Evolutionary conservation across 1,284 basidiomycete genomes (phyloP).

Genomic region (Trichosporon ovoides): DNA sequence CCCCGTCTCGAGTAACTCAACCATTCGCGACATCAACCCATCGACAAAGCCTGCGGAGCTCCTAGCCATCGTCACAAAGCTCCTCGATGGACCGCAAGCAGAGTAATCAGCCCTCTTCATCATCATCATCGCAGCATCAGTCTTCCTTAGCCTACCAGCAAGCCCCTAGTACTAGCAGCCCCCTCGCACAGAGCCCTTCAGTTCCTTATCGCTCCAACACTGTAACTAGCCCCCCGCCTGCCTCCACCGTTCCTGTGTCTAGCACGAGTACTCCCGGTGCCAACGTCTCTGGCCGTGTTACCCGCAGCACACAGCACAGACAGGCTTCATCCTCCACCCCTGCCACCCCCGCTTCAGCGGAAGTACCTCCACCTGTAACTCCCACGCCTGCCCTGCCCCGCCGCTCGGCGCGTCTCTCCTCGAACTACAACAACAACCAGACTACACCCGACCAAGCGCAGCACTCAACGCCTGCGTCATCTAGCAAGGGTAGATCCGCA

Average conservation of each 20-base stretch:
- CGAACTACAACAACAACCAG: constrained; percentile 14
- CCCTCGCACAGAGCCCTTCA: constrained; percentile 4
- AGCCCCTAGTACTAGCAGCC: constrained; percentile 10
- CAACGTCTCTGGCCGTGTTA: constrained; percentile 6
- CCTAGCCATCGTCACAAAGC: not conserved
- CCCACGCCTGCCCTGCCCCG: constrained; percentile 15
- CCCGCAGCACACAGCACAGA: not conserved
- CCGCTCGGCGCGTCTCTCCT: constrained; percentile 35
- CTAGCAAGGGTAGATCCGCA: constrained; percentile 30
- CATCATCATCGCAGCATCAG: constrained; percentile 18
- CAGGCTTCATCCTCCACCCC: not conserved
- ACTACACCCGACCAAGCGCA: constrained; percentile 12
- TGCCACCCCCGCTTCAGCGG: not conserved
- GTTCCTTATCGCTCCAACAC: constrained; percentile 5
- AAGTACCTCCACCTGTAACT: constrained; percentile 4
- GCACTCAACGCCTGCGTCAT: constrained; percentile 7
- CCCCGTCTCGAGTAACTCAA: constrained; percentile 3
- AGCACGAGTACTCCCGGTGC: not conserved
- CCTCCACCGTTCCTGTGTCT: constrained; percentile 1
- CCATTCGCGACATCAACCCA: not conserved
- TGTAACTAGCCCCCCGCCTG: constrained; percentile 1
- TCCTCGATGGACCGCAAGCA: constrained; percentile 30
- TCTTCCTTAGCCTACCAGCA: constrained; percentile 1
- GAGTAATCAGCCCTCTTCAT: constrained; percentile 14
- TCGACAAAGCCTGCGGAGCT: not conserved